phyloP scores from a whole-genome alignment of 768 basidiomycete species.

The Tricholomella constricta region DNA sequence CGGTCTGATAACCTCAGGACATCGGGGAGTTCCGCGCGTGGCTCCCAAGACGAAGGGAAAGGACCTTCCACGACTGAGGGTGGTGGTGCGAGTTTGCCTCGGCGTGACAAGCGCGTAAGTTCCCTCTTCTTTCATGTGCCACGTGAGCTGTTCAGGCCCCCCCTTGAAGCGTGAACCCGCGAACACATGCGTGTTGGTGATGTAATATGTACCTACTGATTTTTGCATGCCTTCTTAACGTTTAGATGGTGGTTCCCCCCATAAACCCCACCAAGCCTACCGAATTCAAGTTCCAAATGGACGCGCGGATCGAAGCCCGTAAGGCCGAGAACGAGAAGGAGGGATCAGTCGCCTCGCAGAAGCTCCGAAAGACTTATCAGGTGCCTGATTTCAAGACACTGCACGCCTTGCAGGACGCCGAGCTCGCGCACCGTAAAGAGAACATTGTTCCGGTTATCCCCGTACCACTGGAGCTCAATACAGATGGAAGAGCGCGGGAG shows the following conservation, averaged over 20 bases:
- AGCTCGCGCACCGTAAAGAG: slow-evolving; percentile 45
- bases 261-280: slow-evolving; percentile 45
- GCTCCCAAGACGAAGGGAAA: slow-evolving; percentile 1
- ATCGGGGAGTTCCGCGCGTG: slow-evolving; percentile 7
- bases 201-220: slow-evolving; percentile 10
- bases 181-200: neutral
- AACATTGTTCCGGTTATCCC: slow-evolving; percentile 52
- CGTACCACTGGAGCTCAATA: slow-evolving; percentile 47
- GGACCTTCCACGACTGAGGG: neutral
- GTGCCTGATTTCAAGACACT: slow-evolving; percentile 55
- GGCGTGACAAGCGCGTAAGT: slow-evolving; percentile 17
- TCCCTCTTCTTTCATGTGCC: slow-evolving; percentile 6
- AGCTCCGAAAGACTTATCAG: slow-evolving; percentile 20
- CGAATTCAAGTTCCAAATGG: slow-evolving; percentile 55
- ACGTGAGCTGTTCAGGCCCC: slow-evolving; percentile 11
- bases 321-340: slow-evolving; percentile 38
- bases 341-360: slow-evolving; percentile 18
- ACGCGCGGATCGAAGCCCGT: slow-evolving; percentile 50
- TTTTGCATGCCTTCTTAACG: slow-evolving; percentile 3
- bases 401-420: slow-evolving; percentile 51
- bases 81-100: neutral
- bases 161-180: neutral
- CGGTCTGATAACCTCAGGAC: slow-evolving; percentile 3
- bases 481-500: slow-evolving; percentile 59
- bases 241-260: slow-evolving; percentile 19